These are phyloP conservation scores for Alternaria brassicae DNA, from an alignment of 2,329 filamentous ascomycete genomes.

Conservation along the genomic window DNA sequence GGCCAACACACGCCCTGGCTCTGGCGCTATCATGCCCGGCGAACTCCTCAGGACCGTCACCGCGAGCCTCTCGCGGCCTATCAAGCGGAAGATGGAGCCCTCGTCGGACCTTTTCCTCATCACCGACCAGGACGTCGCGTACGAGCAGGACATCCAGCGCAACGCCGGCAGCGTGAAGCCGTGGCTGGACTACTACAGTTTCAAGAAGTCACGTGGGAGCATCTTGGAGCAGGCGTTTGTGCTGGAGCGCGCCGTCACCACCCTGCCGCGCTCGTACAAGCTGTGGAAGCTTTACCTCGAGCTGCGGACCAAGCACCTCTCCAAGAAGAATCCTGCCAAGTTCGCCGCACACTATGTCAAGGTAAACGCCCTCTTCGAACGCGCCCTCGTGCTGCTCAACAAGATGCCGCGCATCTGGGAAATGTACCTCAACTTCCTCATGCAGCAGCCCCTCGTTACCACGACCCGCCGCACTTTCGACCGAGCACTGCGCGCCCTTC, in stretches of 20 bases:
- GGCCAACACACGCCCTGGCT: conserved; percentile 38
- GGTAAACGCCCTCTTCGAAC: conserved; percentile 93
- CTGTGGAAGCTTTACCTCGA: conserved; percentile 97
- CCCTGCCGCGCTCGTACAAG: conserved; percentile 95
- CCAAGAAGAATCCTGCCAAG: conserved; percentile 80
- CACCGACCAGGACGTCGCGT: conserved; percentile 88
- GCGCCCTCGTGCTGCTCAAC: conserved; percentile 89
- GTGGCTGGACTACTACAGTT: conserved; percentile 93
- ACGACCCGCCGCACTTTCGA: conserved; percentile 88
- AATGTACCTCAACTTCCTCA: conserved; percentile 90
- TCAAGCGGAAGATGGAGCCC: conserved; percentile 48
- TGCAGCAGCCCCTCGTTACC: conserved; percentile 90
- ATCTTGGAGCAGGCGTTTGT: conserved; percentile 84
- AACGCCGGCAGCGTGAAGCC: conserved; percentile 86
- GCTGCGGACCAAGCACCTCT: conserved; percentile 81
- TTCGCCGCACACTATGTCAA: conserved; percentile 85
- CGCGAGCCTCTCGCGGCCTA: conserved; percentile 44
- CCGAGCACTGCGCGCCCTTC: conserved; percentile 86
- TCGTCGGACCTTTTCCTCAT: conserved; percentile 55
- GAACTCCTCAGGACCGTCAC: conserved; percentile 52
- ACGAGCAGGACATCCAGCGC: conserved; percentile 93
- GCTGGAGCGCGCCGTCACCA: conserved; percentile 88
- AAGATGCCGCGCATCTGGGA: conserved; percentile 99
- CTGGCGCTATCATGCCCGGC: conserved; percentile 53
- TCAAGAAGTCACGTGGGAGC: conserved; percentile 86